Conservation (phyloP, 305 asterid genomes). For the Solanum chacoense region DNA sequence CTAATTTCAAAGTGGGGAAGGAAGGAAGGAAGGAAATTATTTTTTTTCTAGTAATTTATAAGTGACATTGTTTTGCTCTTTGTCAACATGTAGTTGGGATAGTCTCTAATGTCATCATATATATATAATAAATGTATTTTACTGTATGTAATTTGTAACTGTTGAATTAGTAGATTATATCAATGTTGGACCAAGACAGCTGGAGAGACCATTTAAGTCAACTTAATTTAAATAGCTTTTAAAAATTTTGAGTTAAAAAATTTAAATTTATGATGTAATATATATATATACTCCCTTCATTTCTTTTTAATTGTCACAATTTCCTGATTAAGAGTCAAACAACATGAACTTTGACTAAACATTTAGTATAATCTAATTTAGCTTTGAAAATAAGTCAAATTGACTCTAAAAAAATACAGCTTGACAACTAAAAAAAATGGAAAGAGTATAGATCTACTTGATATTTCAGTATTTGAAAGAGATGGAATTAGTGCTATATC, state of each 20-base stretch:
- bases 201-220: background rate
- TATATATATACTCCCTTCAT: background rate
- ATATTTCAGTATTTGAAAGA: background rate
- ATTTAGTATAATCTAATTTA: background rate
- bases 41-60: background rate
- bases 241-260: background rate
- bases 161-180: background rate
- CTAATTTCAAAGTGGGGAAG: background rate
- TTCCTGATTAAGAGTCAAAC: background rate
- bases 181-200: background rate
- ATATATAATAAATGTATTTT: background rate
- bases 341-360: background rate
- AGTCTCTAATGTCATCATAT: background rate
- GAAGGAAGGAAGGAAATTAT: background rate
- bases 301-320: background rate
- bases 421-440: background rate
- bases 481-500: background rate
- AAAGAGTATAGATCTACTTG: background rate
- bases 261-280: background rate
- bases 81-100: slow-evolving; percentile 1
- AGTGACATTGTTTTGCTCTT: background rate
- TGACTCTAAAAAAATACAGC: too few species aligned
- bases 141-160: background rate
- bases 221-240: background rate
- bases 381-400: background rate